Evolutionary conservation across 2,329 filamentous ascomycete genomes (phyloP), one percentile per base, ranked within the genome.

Genomic region (Teratosphaeria viscida): DNA sequence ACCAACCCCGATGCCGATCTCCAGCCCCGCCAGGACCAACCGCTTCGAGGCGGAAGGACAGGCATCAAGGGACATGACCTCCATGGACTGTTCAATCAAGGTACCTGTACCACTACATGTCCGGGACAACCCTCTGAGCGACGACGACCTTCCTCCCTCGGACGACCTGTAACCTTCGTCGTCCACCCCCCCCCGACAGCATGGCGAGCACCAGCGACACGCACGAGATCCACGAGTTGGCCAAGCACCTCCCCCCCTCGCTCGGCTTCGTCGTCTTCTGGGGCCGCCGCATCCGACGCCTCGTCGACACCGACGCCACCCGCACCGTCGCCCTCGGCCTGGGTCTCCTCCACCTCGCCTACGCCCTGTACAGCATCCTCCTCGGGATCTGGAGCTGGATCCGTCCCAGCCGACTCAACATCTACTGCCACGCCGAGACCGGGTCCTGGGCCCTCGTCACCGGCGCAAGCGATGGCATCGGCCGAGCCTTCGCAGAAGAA

Each of bases 391-490:
- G 60, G 61, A 16, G 19, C 34, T 60, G 52, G 47, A 43, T 63
- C 43, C 54, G 57, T 7, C 60, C 61, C 1, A 55, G 57, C 26
- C 55, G 34, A 16, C 55, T 63, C 29, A 59, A 59, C 27, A 34
- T 43, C 10, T 64, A 64, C 34, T 60, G 61, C 59, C 62, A 64
- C 55, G 56, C 57, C 5, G 34, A 59, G 39, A 58, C 61, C 8
- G 61, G 61, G 43, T 59, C 61, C 6, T 64, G 62, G 62, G 62
- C 61, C 7, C 55, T 63, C 5, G 62, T 64, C 16, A 84, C 82
- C 0, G 82, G 82, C 35, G 75, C 79, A 19, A 80, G 75, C 14
- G 80, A 81, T 54, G 83, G 82, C 23, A 83, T 85, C 47, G 82
- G 83, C 11, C 72, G 72, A 32, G 77, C 72, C 0, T 78, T 84